Evolutionary conservation across 148 eudicot species (phyloP).

Genomic region (Rhododendron kiyosumense): DNA sequence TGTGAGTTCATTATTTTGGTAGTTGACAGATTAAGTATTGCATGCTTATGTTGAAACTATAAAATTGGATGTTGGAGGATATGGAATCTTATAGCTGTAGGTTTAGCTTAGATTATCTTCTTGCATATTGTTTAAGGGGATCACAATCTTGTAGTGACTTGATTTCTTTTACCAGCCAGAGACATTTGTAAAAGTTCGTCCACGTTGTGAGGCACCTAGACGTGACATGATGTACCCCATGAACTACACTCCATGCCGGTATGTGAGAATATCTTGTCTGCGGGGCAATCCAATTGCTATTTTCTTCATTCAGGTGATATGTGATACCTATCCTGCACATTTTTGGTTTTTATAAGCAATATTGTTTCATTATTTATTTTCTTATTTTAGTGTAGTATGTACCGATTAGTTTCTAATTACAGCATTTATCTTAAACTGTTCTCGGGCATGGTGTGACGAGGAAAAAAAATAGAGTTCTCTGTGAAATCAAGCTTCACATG

Average conservation of each 20-base stretch:
- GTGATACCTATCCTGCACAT: constrained; percentile 9
- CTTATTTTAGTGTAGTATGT: neutral
- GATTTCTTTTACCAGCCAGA: constrained; percentile 54
- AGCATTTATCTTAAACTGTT: neutral
- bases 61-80: neutral
- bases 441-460: neutral
- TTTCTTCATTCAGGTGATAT: constrained; percentile 68
- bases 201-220: constrained; percentile 86
- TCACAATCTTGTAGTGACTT: neutral
- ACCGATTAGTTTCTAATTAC: neutral
- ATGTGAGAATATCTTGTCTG: constrained; percentile 77
- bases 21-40: neutral
- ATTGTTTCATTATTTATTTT: neutral
- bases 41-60: neutral
- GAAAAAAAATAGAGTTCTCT: neutral
- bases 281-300: constrained; percentile 86
- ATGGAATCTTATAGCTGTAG: neutral
- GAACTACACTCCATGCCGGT: constrained; percentile 77
- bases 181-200: constrained; percentile 68
- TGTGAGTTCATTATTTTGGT: neutral
- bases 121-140: neutral
- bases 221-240: constrained; percentile 71
- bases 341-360: neutral
- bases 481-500: neutral
- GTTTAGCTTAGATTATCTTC: neutral